Conservation (phyloP, 495 filamentous ascomycete species). For the Aspergillus baeticus region DNA sequence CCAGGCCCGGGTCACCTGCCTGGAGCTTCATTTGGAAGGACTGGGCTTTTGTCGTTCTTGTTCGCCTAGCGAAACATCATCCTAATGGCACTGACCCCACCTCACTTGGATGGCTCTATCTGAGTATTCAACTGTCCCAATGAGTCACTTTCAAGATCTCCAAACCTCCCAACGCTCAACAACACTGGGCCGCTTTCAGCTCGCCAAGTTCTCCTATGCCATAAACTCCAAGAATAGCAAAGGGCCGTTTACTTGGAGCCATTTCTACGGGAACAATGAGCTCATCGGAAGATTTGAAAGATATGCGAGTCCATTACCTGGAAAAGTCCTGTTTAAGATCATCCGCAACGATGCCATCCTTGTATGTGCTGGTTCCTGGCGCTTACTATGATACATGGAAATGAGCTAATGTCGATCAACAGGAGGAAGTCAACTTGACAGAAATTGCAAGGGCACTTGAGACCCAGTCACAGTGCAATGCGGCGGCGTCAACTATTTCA, state of each 20-base stretch:
- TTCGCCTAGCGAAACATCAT: too few relatives aligned
- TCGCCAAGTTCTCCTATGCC: conserved; percentile 47
- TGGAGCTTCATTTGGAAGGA: neutral
- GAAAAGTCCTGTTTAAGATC: conserved; percentile 27
- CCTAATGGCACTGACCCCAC: too few relatives aligned
- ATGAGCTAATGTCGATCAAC: neutral
- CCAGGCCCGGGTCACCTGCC: conserved; percentile 1
- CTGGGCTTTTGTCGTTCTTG: too few relatives aligned
- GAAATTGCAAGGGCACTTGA: conserved; percentile 22
- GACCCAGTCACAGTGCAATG: conserved; percentile 10
- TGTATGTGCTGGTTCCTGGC: conserved; percentile 19
- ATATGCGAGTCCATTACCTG: neutral
- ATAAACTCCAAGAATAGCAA: conserved; percentile 30
- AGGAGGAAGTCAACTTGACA: conserved; percentile 41
- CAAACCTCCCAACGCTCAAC: conserved; percentile 11
- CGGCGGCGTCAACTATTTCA: conserved; percentile 29
- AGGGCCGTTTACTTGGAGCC: conserved; percentile 38
- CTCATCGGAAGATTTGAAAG: conserved; percentile 32
- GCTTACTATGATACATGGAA: neutral
- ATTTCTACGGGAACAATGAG: conserved; percentile 34
- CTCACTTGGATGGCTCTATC: neutral
- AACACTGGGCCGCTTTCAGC: conserved; percentile 26
- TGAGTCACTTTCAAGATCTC: neutral
- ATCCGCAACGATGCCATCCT: conserved; percentile 24
- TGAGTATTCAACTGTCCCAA: neutral